Evolutionary conservation across 177 flowering plant species (phyloP), one percentile per base, ranked within the genome.

Genomic region (Vitis hybrid): DNA sequence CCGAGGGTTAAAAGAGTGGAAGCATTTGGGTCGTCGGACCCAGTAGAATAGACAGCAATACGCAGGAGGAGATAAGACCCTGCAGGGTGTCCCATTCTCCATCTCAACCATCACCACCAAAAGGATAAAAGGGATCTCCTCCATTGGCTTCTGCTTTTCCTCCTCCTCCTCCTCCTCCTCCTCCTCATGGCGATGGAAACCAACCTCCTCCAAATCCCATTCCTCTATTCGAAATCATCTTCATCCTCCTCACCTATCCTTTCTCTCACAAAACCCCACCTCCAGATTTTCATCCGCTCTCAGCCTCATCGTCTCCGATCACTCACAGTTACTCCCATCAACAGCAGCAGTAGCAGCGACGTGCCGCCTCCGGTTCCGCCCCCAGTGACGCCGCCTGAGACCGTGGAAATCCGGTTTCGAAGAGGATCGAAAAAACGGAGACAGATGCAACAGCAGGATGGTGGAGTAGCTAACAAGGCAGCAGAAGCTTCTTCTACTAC

Each of bases 371-470:
- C 77, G 1, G 63, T 59, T 5, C 64, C 55, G 51, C 73, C 76
- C 11, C 48, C 76, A 15, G 29, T 55, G 31, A 33, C 80, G 5
- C 82, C 87, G 22, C 84, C 89, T 6, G 81, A 78, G 1, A 56
- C 77, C 0, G 83, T 81, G 51, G 87, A 82, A 66, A 75, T 87
- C n/a, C 76, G 85, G 66, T 89, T 88, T 73, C 75, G 81, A 20
- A 67, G 89, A 64, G 81, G 90, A 1, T 79, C 94, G 10, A 84
- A 82, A 67, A 77, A 65, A 63, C 66, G 86, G 55, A 81, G 64
- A 72, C 69, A 75, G 72, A 74, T 72, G 26, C 56, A 66, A 14
- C 48, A 66, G 51, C 65, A 78, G 11, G 75, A 53, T 2, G 78
- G 45, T 18, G 68, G 60, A 69, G 51, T 53, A 31, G 45, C 56